A percentile compares a stretch with the other conserved stretches of the same genome.
Evolutionary conservation across 179 eudicot genomes (phyloP).

Genomic region (Silene coronaria): DNA sequence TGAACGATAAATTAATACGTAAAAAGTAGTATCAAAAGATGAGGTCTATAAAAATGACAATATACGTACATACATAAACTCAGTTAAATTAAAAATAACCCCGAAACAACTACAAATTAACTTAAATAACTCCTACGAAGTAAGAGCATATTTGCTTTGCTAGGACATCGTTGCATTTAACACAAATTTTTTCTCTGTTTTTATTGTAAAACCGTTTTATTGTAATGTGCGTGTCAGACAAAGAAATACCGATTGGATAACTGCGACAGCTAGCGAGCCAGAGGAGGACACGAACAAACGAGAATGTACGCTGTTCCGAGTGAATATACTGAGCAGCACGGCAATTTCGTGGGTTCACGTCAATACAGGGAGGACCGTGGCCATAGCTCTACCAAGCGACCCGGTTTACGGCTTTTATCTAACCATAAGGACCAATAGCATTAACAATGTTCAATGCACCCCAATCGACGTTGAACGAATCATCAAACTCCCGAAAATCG

Average conservation of each 20-base stretch:
- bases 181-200: no score
- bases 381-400: background rate
- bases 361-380: background rate
- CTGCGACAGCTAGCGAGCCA: background rate
- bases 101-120: no score
- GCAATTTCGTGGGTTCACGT: background rate
- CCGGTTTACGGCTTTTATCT: background rate
- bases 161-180: no score
- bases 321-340: background rate
- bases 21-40: no score
- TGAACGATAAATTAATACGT: no score
- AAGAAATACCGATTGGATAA: background rate
- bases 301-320: background rate
- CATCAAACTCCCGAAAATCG: constrained; percentile 10
- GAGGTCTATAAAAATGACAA: no score
- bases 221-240: background rate
- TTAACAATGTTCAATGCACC: background rate
- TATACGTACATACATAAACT: no score
- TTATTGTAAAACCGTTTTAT: no score
- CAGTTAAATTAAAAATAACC: no score
- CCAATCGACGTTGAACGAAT: constrained; percentile 10
- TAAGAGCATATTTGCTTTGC: no score
- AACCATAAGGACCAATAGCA: background rate
- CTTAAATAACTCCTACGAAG: no score
- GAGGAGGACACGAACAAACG: constrained; percentile 5